A percentile compares a stretch with the other conserved stretches of the same genome.
phyloP scores from a whole-genome alignment of 2,329 filamentous ascomycete genomes.

The Diaporthe sp. region DNA sequence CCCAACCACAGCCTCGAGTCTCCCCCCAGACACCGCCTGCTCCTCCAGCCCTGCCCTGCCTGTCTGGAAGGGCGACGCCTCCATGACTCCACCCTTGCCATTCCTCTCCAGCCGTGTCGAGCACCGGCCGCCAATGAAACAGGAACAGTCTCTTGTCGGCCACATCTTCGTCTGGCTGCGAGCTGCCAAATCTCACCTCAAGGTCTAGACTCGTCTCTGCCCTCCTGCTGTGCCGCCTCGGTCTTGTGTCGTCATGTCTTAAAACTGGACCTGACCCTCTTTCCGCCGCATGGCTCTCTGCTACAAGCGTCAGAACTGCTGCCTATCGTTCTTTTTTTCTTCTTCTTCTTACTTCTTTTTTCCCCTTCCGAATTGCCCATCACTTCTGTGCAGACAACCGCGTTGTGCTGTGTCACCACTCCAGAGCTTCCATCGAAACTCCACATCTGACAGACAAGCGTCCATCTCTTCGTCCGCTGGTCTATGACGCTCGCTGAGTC shows the following conservation, averaged over 20 bases:
- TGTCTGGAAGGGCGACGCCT: background rate
- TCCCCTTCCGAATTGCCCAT: background rate
- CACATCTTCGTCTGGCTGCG: background rate
- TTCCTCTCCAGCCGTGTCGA: background rate
- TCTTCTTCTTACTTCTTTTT: background rate
- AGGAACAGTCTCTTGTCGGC: slow-evolving; percentile 29
- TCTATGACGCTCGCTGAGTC: slow-evolving; percentile 3
- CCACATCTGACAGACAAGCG: background rate
- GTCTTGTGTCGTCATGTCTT: slow-evolving; percentile 13
- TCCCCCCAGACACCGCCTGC: background rate
- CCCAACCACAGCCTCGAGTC: slow-evolving; percentile 6
- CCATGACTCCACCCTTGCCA: background rate
- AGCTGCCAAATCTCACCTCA: background rate
- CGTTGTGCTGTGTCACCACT: background rate
- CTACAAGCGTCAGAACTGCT: slow-evolving; percentile 16
- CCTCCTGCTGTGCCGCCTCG: background rate
- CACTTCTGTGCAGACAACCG: background rate
- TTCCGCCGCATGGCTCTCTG: background rate
- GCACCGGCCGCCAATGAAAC: slow-evolving; percentile 27
- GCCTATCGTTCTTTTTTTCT: slow-evolving; percentile 18
- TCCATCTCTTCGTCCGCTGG: background rate
- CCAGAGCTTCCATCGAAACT: background rate
- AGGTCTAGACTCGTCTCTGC: slow-evolving; percentile 5
- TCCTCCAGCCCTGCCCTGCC: background rate
- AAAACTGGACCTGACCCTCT: slow-evolving; percentile 29